Conservation (phyloP, 495 filamentous ascomycete genomes). For the Penicillium simplicissimum region DNA sequence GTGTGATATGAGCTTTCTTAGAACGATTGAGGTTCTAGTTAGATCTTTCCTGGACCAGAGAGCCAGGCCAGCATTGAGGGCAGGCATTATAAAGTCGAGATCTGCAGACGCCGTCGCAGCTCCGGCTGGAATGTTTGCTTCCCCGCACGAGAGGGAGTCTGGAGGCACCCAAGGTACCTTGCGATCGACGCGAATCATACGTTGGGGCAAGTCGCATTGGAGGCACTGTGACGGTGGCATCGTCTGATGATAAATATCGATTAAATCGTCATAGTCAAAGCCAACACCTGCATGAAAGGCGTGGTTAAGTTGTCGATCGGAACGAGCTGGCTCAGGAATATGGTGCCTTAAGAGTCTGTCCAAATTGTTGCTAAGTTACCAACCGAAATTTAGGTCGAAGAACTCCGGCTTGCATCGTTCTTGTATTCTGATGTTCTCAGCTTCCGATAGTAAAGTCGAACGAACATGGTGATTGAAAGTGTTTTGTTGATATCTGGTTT, state of each 20-base stretch:
- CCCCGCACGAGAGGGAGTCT: conserved; percentile 20
- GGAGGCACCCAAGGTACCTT: neutral
- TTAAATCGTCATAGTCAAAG: neutral
- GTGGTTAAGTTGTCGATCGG: neutral
- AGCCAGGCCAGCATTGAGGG: too few relatives aligned
- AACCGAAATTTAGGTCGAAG: neutral
- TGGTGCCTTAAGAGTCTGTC: neutral
- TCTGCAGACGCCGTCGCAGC: neutral
- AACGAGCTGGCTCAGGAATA: neutral
- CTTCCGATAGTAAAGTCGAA: too few relatives aligned
- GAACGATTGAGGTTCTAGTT: neutral
- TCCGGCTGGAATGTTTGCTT: conserved; percentile 5
- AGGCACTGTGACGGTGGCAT: conserved; percentile 24
- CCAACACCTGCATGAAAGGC: neutral
- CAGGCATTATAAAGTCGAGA: neutral
- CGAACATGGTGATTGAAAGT: too few relatives aligned
- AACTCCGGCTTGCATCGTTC: neutral
- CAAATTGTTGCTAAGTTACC: neutral
- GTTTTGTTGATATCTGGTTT: too few relatives aligned
- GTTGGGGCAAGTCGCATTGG: conserved; percentile 18
- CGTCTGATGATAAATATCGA: conserved; percentile 4
- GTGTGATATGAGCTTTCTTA: neutral
- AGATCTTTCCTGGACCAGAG: neutral
- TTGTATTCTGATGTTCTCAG: neutral
- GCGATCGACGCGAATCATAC: conserved; percentile 15